phyloP scores from a whole-genome alignment of 352 stramenopile genomes.

The Pythium angustatum region DNA sequence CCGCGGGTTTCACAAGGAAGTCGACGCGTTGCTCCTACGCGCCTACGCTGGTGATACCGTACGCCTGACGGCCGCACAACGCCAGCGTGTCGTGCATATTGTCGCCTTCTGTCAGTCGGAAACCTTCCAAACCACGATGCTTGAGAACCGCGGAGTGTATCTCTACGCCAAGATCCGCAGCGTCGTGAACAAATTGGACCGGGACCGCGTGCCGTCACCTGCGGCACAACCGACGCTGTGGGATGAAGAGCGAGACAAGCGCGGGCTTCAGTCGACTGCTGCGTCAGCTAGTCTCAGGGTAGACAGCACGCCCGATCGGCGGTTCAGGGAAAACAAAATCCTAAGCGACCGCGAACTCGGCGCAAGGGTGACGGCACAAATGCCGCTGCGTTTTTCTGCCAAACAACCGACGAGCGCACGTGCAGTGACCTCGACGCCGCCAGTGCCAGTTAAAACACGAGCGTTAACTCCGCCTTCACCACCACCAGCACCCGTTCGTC shows the following conservation, averaged over 20 bases:
- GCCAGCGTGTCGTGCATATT: neutral
- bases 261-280: neutral
- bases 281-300: neutral
- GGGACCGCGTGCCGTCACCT: no score
- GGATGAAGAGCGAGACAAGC: neutral
- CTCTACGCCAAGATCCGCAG: constrained; percentile 10
- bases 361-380: neutral
- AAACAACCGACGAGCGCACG: neutral
- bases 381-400: neutral
- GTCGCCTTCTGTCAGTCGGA: constrained; percentile 13
- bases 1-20: constrained; percentile 2
- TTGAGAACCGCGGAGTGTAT: neutral
- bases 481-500: neutral
- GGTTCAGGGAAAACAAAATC: constrained; percentile 11
- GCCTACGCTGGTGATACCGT: neutral
- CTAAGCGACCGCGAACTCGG: neutral
- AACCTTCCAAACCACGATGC: constrained; percentile 3
- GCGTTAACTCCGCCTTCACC: neutral
- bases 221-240: neutral
- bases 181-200: constrained; percentile 1
- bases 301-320: constrained; percentile 6
- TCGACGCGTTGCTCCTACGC: constrained; percentile 6
- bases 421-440: neutral
- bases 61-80: neutral
- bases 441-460: neutral